Conservation (phyloP, 1,284 basidiomycete species). For the Trichosporon sp. region DNA sequence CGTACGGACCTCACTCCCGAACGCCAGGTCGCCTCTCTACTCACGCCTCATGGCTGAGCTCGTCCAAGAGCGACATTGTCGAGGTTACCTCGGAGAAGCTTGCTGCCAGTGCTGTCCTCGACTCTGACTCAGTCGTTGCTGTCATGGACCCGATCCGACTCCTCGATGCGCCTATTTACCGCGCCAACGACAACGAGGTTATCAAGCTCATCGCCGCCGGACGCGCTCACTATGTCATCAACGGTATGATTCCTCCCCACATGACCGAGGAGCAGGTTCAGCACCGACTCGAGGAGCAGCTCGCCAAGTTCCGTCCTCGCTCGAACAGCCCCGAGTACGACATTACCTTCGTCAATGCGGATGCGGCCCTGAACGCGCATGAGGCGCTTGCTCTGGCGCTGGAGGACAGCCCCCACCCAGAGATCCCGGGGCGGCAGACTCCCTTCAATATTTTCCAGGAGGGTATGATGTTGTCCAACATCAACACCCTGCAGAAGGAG, state of each 20-base stretch:
- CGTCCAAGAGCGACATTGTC: constrained; percentile 27
- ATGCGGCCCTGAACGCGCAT: constrained; percentile 33
- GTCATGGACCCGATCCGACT: constrained; percentile 45
- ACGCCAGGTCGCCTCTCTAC: constrained; percentile 17
- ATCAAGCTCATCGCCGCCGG: constrained; percentile 6
- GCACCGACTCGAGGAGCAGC: constrained; percentile 21
- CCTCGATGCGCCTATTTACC: constrained; percentile 19
- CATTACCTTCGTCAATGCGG: constrained; percentile 31
- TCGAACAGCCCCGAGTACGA: constrained; percentile 7
- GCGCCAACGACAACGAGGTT: background rate
- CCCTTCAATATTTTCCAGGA: constrained; percentile 41
- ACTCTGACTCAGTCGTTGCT: constrained; percentile 34
- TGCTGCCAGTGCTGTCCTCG: constrained; percentile 8
- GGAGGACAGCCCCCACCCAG: constrained; percentile 6
- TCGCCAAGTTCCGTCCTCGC: constrained; percentile 12
- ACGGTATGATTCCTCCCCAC: constrained; percentile 31
- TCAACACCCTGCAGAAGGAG: constrained; percentile 31
- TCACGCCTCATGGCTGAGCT: constrained; percentile 34
- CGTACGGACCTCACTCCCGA: constrained; percentile 14
- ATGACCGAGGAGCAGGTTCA: constrained; percentile 20
- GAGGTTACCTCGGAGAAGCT: constrained; percentile 24
- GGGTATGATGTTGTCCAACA: constrained; percentile 35
- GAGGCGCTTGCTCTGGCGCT: constrained; percentile 31
- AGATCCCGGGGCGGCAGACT: background rate
- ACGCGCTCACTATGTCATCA: constrained; percentile 34